phyloP scores from a whole-genome alignment of 2,329 filamentous ascomycete species.

The Arthrinium puccinioides region DNA sequence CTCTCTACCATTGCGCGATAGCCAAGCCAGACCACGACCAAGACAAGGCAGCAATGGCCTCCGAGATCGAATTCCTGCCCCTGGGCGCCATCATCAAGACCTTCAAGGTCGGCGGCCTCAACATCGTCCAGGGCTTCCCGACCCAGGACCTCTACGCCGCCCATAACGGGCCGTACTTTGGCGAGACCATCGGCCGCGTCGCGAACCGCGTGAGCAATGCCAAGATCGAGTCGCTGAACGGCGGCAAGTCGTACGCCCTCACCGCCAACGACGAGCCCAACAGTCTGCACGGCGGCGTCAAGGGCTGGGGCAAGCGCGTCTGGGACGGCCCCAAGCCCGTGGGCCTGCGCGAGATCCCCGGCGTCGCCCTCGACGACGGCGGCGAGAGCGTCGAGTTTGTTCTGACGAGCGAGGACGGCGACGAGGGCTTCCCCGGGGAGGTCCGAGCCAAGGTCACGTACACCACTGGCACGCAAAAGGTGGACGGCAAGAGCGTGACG shows the following conservation, averaged over 20 bases:
- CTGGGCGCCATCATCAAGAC: conserved; percentile 76
- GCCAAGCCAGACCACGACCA: no score
- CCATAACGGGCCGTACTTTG: conserved; percentile 76
- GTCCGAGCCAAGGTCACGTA: conserved; percentile 75
- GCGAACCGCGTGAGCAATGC: conserved; percentile 76
- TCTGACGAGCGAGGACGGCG: conserved; percentile 66
- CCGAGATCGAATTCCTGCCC: conserved; percentile 56
- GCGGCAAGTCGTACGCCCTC: conserved; percentile 58
- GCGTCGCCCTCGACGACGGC: conserved; percentile 45
- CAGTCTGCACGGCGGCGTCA: conserved; percentile 62
- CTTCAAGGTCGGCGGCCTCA: conserved; percentile 67
- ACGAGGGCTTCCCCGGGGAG: conserved; percentile 85
- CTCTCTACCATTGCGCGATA: no score
- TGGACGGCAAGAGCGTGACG: conserved; percentile 55
- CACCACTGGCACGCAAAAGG: conserved; percentile 60
- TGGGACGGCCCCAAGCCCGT: conserved; percentile 66
- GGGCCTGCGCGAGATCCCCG: conserved; percentile 40
- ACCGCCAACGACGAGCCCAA: conserved; percentile 72
- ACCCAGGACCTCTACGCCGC: conserved; percentile 66
- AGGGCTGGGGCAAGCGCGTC: conserved; percentile 75
- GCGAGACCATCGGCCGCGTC: conserved; percentile 82
- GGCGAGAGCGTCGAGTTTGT: conserved; percentile 62
- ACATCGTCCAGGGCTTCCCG: conserved; percentile 86
- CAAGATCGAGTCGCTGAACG: conserved; percentile 65
- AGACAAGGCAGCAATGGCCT: background rate